phyloP scores from a whole-genome alignment of 495 filamentous ascomycete genomes.

The Talaromyces liani region DNA sequence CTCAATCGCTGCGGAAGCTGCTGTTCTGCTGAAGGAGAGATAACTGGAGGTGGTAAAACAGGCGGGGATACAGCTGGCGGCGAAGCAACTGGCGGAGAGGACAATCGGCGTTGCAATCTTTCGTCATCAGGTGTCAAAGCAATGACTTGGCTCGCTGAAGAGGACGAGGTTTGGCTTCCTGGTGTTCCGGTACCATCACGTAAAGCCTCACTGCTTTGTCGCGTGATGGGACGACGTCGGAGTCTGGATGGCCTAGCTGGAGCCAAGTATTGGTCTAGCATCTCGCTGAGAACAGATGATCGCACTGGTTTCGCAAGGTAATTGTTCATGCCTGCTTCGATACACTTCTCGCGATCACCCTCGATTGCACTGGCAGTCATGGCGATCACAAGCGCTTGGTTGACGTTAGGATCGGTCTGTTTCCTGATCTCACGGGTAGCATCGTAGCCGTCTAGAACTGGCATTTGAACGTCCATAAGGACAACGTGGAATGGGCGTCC shows the following conservation, averaged over 20 bases:
- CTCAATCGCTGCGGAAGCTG: not conserved
- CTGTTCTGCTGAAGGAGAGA: not conserved
- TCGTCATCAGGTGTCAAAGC: conserved; percentile 21
- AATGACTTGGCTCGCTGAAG: conserved; percentile 19
- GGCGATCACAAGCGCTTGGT: conserved; percentile 75
- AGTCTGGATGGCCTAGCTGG: conserved; percentile 43
- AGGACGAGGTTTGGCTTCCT: conserved; percentile 27
- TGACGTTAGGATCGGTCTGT: conserved; percentile 64
- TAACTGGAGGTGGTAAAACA: not conserved
- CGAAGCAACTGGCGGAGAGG: not conserved
- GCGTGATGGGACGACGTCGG: conserved; percentile 27
- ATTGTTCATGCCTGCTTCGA: conserved; percentile 92
- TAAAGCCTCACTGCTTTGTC: conserved; percentile 21
- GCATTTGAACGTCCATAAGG: conserved; percentile 96
- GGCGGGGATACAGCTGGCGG: not conserved
- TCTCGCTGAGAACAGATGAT: conserved; percentile 62
- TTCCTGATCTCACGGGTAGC: conserved; percentile 73
- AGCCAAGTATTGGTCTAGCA: conserved; percentile 63
- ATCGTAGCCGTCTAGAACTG: conserved; percentile 87
- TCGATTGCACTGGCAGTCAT: conserved; percentile 92
- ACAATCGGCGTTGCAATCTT: conserved; percentile 10
- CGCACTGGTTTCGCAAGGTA: conserved; percentile 90
- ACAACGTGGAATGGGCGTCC: conserved; percentile 67
- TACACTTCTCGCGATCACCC: conserved; percentile 84
- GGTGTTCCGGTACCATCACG: conserved; percentile 27